Base-by-base conservation (phyloP, 208 protist genomes). In the Trypanosoma rangeli region DNA sequence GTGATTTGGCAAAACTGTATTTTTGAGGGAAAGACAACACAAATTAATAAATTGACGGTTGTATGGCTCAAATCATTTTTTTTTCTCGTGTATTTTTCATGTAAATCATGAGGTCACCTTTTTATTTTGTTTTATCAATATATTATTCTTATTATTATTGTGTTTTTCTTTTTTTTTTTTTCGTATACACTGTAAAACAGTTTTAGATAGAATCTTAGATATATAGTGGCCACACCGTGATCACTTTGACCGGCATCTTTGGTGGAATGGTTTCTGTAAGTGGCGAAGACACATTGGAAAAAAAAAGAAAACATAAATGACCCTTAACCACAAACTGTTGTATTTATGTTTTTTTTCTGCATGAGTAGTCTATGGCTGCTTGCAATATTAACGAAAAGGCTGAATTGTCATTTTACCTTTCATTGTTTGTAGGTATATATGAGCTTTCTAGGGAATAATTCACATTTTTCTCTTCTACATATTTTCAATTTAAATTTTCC, bases 21-120 rank as follows among this genome's bases (percentile, higher is more conserved):
- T 42, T 28, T 3, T 64, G 44, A 35, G 18, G 15, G 26, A 64
- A 50, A 64, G 0, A 52, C 26, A n/a, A 64, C n/a, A 64, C 31
- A 49, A 64, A 52, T 20, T 13, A 50, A 20, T 24, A 12, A 8
- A 57, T 18, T 46, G 42, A 16, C 13, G 8, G 1, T 18, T 46
- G 1, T 16, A 18, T 46, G 8, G 42, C 42, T 37, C 2, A 7
- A 37, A 46, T 46, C 10, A 42, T 46, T 46, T 20, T 46, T 46
- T 20, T 16, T 46, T 3, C 15, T 16, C 8, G 3, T 46, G 15
- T 18, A 20, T 3, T 46, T 46, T 20, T 46, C 13, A 5, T 18
- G 33, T 37, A 7, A 37, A 37, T 37, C 33, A 37, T 37, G 33
- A 37, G 33, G 2, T 37, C 7, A 2, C 13, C 15, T 46, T 46